A percentile compares a stretch with the other conserved stretches of the same genome.
These are phyloP conservation scores for Ophiostoma montium DNA, from an alignment of 2,329 filamentous ascomycete species.

Conservation along the genomic window DNA sequence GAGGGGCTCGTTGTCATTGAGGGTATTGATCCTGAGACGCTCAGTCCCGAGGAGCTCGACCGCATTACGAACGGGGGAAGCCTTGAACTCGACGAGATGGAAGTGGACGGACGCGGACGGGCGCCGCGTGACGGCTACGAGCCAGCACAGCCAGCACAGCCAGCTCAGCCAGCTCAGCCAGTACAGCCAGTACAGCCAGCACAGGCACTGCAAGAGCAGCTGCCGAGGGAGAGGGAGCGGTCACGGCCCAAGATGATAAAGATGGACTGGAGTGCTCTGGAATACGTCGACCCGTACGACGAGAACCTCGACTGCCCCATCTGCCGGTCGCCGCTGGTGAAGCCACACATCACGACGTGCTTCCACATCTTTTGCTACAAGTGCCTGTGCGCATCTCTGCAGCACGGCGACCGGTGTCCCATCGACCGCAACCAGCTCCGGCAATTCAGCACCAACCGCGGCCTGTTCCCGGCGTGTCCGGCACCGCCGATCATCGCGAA, in stretches of 20 bases:
- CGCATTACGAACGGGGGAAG: too few relatives aligned
- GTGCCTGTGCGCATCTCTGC: conserved; percentile 35
- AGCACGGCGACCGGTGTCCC: conserved; percentile 34
- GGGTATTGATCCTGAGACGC: neutral
- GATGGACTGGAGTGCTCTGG: conserved; percentile 21
- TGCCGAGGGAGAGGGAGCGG: neutral
- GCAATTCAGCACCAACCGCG: conserved; percentile 16
- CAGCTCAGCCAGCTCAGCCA: too few relatives aligned
- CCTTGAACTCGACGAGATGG: neutral
- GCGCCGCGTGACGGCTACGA: too few relatives aligned
- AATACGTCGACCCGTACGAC: conserved; percentile 21
- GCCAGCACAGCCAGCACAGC: too few relatives aligned
- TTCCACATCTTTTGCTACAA: conserved; percentile 51
- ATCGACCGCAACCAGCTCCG: conserved; percentile 39
- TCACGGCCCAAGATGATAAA: conserved; percentile 4
- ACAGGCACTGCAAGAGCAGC: neutral
- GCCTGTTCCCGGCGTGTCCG: conserved; percentile 12
- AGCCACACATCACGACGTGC: conserved; percentile 45
- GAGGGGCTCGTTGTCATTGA: neutral
- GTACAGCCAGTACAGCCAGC: too few relatives aligned
- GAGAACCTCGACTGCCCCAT: conserved; percentile 24
- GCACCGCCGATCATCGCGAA: conserved; percentile 38
- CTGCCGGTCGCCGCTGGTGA: conserved; percentile 46
- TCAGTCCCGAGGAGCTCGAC: neutral
- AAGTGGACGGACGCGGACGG: neutral